A percentile compares a stretch with the other conserved stretches of the same genome.
Evolutionary conservation across 768 basidiomycete genomes (phyloP).

Genomic region (Boletus subcaerulescens): DNA sequence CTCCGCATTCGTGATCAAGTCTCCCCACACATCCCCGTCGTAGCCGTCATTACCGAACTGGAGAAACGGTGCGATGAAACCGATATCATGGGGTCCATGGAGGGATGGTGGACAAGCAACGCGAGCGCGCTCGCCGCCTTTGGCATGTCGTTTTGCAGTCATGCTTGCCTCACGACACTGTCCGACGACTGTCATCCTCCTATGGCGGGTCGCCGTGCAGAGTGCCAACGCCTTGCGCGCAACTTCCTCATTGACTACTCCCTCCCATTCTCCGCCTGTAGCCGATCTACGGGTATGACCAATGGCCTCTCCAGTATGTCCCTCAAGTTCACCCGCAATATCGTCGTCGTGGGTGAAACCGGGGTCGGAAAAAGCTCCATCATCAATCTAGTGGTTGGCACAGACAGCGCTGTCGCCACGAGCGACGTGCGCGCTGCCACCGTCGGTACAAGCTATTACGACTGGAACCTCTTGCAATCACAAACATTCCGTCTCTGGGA

Average conservation of each 20-base stretch:
- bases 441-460: conserved; percentile 20
- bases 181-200: conserved; percentile 18
- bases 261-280: conserved; percentile 10
- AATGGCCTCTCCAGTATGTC: conserved; percentile 7
- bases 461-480: conserved; percentile 18
- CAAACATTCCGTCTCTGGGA: conserved; percentile 28
- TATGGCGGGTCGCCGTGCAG: conserved; percentile 12
- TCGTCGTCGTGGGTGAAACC: conserved; percentile 41
- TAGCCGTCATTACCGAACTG: conserved; percentile 25
- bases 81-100: conserved; percentile 20
- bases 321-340: conserved; percentile 22
- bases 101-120: conserved; percentile 21
- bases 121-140: not conserved
- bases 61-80: conserved; percentile 17
- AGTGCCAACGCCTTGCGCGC: conserved; percentile 19
- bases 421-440: conserved; percentile 21
- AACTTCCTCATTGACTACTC: conserved; percentile 21
- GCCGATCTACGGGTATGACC: not conserved
- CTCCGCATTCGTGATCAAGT: conserved; percentile 21
- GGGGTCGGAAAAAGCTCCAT: conserved; percentile 28
- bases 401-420: conserved; percentile 12
- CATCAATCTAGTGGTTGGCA: conserved; percentile 16
- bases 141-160: conserved; percentile 16
- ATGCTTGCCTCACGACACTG: conserved; percentile 26
- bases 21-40: conserved; percentile 17